A percentile compares a stretch with the other conserved stretches of the same genome.
These are phyloP conservation scores for Circinella minor DNA, from an alignment of 371 early-diverging fungal species.

Conservation along the genomic window DNA sequence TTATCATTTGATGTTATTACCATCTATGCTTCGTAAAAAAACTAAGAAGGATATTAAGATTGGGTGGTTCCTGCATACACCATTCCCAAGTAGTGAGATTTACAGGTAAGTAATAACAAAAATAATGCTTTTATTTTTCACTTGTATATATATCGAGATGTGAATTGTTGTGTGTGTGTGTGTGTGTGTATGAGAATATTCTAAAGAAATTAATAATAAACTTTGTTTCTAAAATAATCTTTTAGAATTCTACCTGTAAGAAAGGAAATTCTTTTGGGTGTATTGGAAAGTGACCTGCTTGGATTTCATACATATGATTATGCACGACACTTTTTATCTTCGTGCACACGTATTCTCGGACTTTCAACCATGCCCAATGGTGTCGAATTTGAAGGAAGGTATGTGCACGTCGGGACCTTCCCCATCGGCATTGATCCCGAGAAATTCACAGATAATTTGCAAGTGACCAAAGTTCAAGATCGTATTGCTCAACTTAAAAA, in stretches of 20 bases:
- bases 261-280: slow-evolving; percentile 90
- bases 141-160: background rate
- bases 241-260: slow-evolving; percentile 87
- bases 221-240: background rate
- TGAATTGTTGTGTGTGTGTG: too few relatives aligned
- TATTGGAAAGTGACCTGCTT: slow-evolving; percentile 89
- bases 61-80: slow-evolving; percentile 99
- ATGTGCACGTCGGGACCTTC: slow-evolving; percentile 95
- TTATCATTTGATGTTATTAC: slow-evolving; percentile 98
- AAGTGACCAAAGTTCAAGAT: slow-evolving; percentile 67
- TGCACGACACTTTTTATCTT: slow-evolving; percentile 96
- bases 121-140: background rate
- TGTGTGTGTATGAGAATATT: too few relatives aligned
- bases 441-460: slow-evolving; percentile 86
- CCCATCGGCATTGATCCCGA: slow-evolving; percentile 99
- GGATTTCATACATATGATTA: slow-evolving; percentile 99
- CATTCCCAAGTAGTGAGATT: slow-evolving; percentile 95
- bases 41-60: slow-evolving; percentile 82
- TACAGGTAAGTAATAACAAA: slow-evolving; percentile 65
- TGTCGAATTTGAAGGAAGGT: slow-evolving; percentile 88
- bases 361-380: slow-evolving; percentile 91
- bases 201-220: background rate
- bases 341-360: slow-evolving; percentile 94
- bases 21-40: slow-evolving; percentile 72
- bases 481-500: slow-evolving; percentile 82